Conservation (phyloP, 805 yeast genomes). For the Clavispora asparagi region DNA sequence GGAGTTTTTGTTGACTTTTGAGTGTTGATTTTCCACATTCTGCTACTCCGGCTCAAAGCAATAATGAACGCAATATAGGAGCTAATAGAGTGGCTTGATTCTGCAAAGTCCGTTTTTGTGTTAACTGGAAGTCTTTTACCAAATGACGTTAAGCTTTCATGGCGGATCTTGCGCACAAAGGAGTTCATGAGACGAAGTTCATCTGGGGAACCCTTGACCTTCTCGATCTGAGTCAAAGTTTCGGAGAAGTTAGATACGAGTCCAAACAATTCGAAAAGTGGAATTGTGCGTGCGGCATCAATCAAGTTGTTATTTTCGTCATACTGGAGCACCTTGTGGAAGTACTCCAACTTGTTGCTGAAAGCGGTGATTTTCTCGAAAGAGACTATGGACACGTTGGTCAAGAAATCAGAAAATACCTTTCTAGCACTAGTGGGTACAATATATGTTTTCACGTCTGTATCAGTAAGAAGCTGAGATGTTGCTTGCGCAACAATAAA, state of each 20-base stretch:
- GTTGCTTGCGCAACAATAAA: conserved; percentile 32
- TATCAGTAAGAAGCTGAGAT: conserved; percentile 27
- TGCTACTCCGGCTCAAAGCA: conserved; percentile 9
- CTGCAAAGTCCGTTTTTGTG: not conserved
- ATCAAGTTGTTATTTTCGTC: conserved; percentile 27
- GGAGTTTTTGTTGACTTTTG: conserved; percentile 25
- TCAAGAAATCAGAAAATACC: conserved; percentile 14
- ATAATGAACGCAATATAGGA: conserved; percentile 12
- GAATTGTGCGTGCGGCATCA: conserved; percentile 26
- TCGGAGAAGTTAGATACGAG: not conserved
- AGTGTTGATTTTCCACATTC: conserved; percentile 20
- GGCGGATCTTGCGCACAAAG: not conserved
- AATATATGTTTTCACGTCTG: conserved; percentile 30
- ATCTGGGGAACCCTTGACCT: not conserved
- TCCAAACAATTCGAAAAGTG: conserved; percentile 30
- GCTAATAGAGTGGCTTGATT: conserved; percentile 4
- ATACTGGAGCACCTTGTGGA: conserved; percentile 44
- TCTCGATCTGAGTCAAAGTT: not conserved
- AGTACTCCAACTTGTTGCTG: conserved; percentile 37
- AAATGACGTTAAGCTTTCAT: not conserved
- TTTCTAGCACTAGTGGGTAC: conserved; percentile 33
- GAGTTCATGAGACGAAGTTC: conserved; percentile 1
- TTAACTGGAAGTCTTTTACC: not conserved
- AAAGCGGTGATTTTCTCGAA: conserved; percentile 35
- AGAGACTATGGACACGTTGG: conserved; percentile 35